Evolutionary conservation across 2,329 filamentous ascomycete species (phyloP), one percentile per base, ranked within the genome.

Genomic region (Xylaria multiplex): DNA sequence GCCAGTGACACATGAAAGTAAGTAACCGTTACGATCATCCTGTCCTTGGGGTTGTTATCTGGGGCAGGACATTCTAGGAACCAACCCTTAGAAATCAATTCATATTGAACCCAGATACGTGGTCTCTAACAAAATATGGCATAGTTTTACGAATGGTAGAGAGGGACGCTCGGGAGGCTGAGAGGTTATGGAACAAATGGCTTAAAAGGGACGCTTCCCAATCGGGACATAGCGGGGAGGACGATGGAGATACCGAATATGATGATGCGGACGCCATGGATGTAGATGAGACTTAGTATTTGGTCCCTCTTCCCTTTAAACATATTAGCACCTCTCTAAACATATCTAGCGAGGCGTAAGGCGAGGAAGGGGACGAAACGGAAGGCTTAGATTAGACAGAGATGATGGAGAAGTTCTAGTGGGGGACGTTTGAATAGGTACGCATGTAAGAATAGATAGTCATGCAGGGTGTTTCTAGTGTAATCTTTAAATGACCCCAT

Each of bases 1-100:
- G 55, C 19, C 40, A 11, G 19, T 2, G 6, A 49, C 22, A 24
- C 22, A 64, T 30, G 55, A 64, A 50, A 48, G 62, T 64, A 45
- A 59, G 62, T 30, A 37, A 45, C 6, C 24, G 22, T 9, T 9
- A 1, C 46, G 2, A n/a, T 19, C 48, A 37, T 27, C 19, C 43
- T 37, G 32, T 27, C 27, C n/a, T 37, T 11, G 6, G 9, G 32
- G n/a, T 14, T 19, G 14, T 53, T 14, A 14, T 32, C 16, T 11
- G 1, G 30, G 30, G 14, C n/a, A 30, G 22, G 54, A 30, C 14
- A 8, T 45, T n/a, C 22, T 56, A 22, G 22, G 32, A 46, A 2
- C 32, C 6, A 14, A 14, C 32, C 42, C n/a, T 16, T 22, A 19
- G 8, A 9, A 40, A 24, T 19, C 37, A 24, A 13, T 3, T 46